phyloP scores from a whole-genome alignment of 129 eudicot species.

The Flaveria ramosissima region DNA sequence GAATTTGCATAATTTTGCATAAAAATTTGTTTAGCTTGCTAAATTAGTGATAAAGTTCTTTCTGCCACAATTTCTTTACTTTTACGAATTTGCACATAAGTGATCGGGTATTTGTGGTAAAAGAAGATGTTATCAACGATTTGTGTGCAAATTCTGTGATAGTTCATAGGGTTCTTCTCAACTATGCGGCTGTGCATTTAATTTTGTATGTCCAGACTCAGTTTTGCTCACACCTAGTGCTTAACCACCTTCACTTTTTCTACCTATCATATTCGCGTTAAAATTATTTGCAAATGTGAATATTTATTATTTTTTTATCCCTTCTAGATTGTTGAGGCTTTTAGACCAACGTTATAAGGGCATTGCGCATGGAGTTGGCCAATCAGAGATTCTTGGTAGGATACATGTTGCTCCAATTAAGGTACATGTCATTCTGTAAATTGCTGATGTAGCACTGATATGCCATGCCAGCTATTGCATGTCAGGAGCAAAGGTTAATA shows the following conservation, averaged over 20 bases:
- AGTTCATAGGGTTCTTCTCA: neutral
- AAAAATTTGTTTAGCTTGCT: neutral
- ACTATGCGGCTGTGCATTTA: neutral
- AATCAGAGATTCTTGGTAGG: slow-evolving; percentile 88
- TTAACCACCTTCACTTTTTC: neutral
- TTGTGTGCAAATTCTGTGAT: neutral
- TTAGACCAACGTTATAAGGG: slow-evolving; percentile 89
- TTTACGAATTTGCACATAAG: neutral
- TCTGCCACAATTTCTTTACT: neutral
- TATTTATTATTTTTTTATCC: neutral
- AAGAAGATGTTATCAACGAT: neutral
- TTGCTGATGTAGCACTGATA: neutral
- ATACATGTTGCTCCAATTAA: slow-evolving; percentile 96
- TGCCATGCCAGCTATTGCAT: neutral
- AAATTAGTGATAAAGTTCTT: no score
- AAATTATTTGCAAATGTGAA: neutral
- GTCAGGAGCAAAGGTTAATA: no score
- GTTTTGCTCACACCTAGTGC: neutral
- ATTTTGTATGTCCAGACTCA: neutral
- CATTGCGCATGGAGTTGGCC: slow-evolving; percentile 97
- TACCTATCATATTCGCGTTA: neutral
- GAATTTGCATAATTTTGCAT: neutral
- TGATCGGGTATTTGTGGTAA: neutral
- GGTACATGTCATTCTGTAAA: slow-evolving; percentile 34
- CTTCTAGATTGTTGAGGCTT: slow-evolving; percentile 79